Evolutionary conservation across 768 basidiomycete species (phyloP).

Genomic region (Hericium alpestre): DNA sequence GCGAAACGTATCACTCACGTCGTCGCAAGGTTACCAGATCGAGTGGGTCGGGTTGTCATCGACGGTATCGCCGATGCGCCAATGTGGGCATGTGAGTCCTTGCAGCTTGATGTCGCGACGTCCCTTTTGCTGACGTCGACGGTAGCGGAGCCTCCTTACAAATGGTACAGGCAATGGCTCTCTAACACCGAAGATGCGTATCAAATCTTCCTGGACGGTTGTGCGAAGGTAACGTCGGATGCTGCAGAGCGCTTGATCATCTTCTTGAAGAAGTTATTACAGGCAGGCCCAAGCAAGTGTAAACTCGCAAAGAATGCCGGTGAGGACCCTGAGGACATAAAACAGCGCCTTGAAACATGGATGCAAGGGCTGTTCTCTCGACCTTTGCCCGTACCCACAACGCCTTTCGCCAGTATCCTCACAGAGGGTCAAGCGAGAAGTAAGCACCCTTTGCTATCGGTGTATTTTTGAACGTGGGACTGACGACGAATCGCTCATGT

Average conservation of each 20-base stretch:
- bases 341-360: conserved; percentile 15
- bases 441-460: neutral
- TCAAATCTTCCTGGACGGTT: conserved; percentile 18
- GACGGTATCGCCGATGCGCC: neutral
- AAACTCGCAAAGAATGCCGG: conserved; percentile 15
- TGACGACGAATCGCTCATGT: neutral
- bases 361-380: conserved; percentile 15
- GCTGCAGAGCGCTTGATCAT: neutral
- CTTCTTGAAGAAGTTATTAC: neutral
- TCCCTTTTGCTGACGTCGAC: neutral
- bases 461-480: neutral
- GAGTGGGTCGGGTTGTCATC: neutral
- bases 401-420: conserved; percentile 1
- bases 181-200: conserved; percentile 17
- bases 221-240: conserved; percentile 14
- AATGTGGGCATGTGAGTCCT: neutral
- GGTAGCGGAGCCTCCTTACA: neutral
- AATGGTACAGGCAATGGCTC: conserved; percentile 16
- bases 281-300: conserved; percentile 10
- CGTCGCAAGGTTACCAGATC: neutral
- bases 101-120: neutral
- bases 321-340: conserved; percentile 10
- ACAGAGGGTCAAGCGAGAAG: neutral
- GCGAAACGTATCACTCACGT: too few species aligned
- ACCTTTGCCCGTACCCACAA: conserved; percentile 19